Base-by-base conservation (phyloP, 495 filamentous ascomycete species). In the Hypoxylon subgilvum region DNA sequence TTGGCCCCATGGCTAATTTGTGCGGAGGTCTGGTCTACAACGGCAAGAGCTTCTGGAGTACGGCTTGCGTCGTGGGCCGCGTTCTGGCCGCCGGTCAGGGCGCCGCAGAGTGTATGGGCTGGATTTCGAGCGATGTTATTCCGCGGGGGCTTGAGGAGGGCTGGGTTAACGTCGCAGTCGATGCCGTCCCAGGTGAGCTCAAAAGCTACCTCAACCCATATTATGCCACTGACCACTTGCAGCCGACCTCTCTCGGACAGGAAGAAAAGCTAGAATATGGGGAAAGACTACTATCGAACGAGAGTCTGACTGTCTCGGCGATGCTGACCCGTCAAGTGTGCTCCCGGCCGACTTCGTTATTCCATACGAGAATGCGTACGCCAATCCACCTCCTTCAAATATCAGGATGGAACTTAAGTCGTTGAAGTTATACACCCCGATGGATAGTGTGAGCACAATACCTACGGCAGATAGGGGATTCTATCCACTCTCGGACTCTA, bases 41-140 rank as follows among this genome's bases (percentile, higher is more conserved):
- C 6, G 81, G 77, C 13, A 84, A 82, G 57, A 92, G 84, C 48
- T 94, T 88, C 77, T 96, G 91, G 91, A 92, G 89, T 70, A 91
- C 88, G 25, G 74, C 80, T 35, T 91, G 87, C 63, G 79, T 94
- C 34, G 82, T 92, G 18, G 89, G 89, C 6, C 83, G 88, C 25
- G 88, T 96, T 0, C 63, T 96, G 17, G 86, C 86, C 50, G 83
- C 85, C 27, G 70, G 83, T 7, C 76, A 82, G 19, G 86, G 82
- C 6, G 82, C 86, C 13, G 80, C 78, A n/a, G 88, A 89, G 54
- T 91, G 87, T 57, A 87, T 90, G 83, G 88, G 87, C 1, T 93
- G 89, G 89, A 78, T 91, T 13, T 84, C 84, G 13, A 83, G 82
- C 40, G 73, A 81, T 18, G 70, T 85, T 4, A 56, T 79, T 6